Evolutionary conservation across 2,329 filamentous ascomycete genomes (phyloP).

Genomic region (Colletotrichum sojae): DNA sequence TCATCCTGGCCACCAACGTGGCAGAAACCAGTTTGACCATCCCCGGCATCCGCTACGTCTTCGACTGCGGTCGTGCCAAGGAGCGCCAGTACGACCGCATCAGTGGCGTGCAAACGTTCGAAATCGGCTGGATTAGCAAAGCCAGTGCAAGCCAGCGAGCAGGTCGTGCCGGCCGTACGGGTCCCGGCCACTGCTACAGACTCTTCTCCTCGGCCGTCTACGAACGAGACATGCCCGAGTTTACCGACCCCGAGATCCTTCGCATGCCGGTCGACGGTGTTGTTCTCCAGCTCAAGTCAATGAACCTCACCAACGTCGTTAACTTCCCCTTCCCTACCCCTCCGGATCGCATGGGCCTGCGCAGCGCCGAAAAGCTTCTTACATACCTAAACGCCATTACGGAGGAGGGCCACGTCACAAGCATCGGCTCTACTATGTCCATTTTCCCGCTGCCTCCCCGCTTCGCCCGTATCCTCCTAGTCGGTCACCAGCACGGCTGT

Average conservation of each 20-base stretch:
- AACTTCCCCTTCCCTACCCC: slow-evolving; percentile 98
- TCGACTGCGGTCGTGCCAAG: slow-evolving; percentile 93
- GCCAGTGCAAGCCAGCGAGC: slow-evolving; percentile 92
- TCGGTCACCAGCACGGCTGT: slow-evolving; percentile 86
- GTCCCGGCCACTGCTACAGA: slow-evolving; percentile 94
- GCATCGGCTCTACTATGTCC: slow-evolving; percentile 84
- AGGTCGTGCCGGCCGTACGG: slow-evolving; percentile 94
- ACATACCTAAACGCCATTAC: slow-evolving; percentile 88
- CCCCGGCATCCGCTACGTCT: slow-evolving; percentile 94
- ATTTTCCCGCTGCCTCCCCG: slow-evolving; percentile 92
- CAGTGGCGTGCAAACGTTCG: slow-evolving; percentile 95
- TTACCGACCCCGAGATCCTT: slow-evolving; percentile 89
- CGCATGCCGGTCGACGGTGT: slow-evolving; percentile 94
- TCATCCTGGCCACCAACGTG: slow-evolving; percentile 95
- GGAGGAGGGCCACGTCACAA: slow-evolving; percentile 80
- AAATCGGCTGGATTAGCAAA: slow-evolving; percentile 97
- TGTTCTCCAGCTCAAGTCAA: slow-evolving; percentile 93
- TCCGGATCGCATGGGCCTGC: slow-evolving; percentile 81
- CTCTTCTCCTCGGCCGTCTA: slow-evolving; percentile 96
- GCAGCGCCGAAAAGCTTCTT: slow-evolving; percentile 88
- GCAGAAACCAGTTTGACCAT: slow-evolving; percentile 98
- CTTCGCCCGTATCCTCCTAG: slow-evolving; percentile 91
- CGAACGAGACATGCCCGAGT: slow-evolving; percentile 88
- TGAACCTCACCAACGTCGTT: slow-evolving; percentile 90
- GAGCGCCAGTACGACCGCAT: slow-evolving; percentile 90